Evolutionary conservation across 1,139 yeast genomes (phyloP), one percentile per base, ranked within the genome.

Genomic region (Lodderomyces beijingensis): DNA sequence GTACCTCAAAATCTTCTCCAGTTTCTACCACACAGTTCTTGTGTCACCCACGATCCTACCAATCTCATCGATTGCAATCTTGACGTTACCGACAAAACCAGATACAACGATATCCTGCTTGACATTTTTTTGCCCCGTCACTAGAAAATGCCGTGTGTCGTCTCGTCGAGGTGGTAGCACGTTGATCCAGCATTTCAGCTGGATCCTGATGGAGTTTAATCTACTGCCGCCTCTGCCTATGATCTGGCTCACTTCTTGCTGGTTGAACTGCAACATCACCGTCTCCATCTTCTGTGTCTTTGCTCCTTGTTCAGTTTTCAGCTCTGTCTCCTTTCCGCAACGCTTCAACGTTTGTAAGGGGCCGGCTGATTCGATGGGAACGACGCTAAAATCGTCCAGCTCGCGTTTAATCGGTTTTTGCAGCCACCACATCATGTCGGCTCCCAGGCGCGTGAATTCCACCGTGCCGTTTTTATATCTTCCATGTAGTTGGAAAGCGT

Each of bases 211-310:
- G 6, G 43, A 33, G 32, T 45, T 44, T 9, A 62, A 45, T 28
- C 59, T 38, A 1, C 36, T 32, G 1, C 64, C 66, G 12, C 52
- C 47, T 17, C 42, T 40, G 3, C 68, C 67, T 18, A 62, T 46
- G 3, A 62, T 37, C 14, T 49, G 50, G n/a, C 56, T 49, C 1
- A 60, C 62, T 36, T 61, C 59, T 10, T 45, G 45, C 33, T 54
- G 46, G 4, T 36, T 42, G 13, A 39, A 28, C 6, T 23, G 25
- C 12, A 19, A 10, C 10, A 7, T 19, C 10, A 23, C 25, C 10
- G n/a, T 19, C 22, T 19, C n/a, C n/a, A n/a, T 19, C n/a, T 19
- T 19, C 22, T 19, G 22, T 19, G 8, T n/a, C n/a, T n/a, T n/a
- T n/a, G n/a, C n/a, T n/a, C n/a, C n/a, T n/a, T n/a, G n/a, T n/a